These are phyloP conservation scores for Pluteus cervinus DNA, from an alignment of 768 basidiomycete species.

Conservation along the genomic window DNA sequence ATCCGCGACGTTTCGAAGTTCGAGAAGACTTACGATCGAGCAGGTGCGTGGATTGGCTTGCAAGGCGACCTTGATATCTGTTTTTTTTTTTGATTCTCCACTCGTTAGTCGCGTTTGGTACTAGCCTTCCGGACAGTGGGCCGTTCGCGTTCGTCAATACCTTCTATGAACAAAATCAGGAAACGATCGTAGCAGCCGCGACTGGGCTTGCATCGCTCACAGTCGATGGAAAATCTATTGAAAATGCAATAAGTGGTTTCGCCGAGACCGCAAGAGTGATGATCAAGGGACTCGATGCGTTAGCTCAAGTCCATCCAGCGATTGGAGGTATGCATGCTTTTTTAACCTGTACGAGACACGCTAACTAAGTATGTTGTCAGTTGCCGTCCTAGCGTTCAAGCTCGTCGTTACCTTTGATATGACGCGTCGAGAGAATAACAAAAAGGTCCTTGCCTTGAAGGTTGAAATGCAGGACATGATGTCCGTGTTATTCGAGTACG, in stretches of 20 bases:
- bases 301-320: slow-evolving; percentile 30
- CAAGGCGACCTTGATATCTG: too few species aligned
- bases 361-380: slow-evolving; percentile 13
- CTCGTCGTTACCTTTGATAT: slow-evolving; percentile 42
- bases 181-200: too few species aligned
- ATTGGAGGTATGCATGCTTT: slow-evolving; percentile 20
- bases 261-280: slow-evolving; percentile 22
- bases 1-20: too few species aligned
- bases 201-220: too few species aligned
- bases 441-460: slow-evolving; percentile 38
- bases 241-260: slow-evolving; percentile 21
- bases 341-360: background rate
- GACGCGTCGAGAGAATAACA: slow-evolving; percentile 45
- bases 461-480: slow-evolving; percentile 48
- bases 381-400: slow-evolving; percentile 45
- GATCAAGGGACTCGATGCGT: slow-evolving; percentile 25
- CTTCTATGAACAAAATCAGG: too few species aligned
- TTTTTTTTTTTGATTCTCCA: too few species aligned
- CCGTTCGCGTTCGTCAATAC: too few species aligned
- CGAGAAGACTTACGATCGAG: too few species aligned
- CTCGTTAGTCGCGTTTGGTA: too few species aligned
- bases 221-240: too few species aligned
- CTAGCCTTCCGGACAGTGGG: too few species aligned
- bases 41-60: too few species aligned
- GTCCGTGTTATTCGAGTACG: slow-evolving; percentile 40